Evolutionary conservation across 2,329 filamentous ascomycete genomes (phyloP), one percentile per base, ranked within the genome.

Genomic region (Ascochyta fabae): DNA sequence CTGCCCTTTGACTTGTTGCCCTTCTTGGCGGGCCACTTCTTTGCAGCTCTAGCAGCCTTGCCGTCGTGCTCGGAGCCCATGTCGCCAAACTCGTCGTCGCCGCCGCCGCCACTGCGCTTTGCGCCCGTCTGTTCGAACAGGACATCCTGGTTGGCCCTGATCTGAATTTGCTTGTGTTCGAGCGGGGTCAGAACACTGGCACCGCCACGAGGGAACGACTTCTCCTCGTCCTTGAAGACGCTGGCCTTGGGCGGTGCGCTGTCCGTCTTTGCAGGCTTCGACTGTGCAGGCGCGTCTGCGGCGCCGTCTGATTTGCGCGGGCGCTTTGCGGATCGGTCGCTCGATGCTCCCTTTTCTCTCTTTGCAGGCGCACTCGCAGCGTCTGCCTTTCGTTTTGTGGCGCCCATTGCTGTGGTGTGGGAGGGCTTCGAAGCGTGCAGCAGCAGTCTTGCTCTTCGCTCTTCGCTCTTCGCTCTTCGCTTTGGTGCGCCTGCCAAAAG

Each of bases 161-260:
- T 88, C 69, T 95, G 89, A 60, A 99, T 98, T 77, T 98, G 92
- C 79, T 96, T 97, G 73, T 96, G 90, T 75, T 99, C 95, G 47
- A 99, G 81, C 19, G 95, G 93, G 2, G 95, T 97, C 72, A 99
- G 80, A 48, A 96, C 83, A 71, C 91, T 96, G 48, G 87, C 94
- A 39, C 95, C 96, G 52, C 95, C 95, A 82, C 95, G 87, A 64
- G 95, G 94, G 69, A 99, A 99, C 40, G 94, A 83, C 31, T 88
- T 88, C 72, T 97, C 95, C 64, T 98, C 95, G 63, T 95, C 89
- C 74, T 80, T 80, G 65, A 87, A 72, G 16, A 86, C 75, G 22
- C 81, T 82, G 29, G 54, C 44, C 35, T 67, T 63, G 22, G 67
- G 71, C 16, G 75, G 54, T 60, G 70, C 54, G 16, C 39, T 52